phyloP scores from a whole-genome alignment of 192 early-diverging fungal species.

The Neocallimastix lanati region DNA sequence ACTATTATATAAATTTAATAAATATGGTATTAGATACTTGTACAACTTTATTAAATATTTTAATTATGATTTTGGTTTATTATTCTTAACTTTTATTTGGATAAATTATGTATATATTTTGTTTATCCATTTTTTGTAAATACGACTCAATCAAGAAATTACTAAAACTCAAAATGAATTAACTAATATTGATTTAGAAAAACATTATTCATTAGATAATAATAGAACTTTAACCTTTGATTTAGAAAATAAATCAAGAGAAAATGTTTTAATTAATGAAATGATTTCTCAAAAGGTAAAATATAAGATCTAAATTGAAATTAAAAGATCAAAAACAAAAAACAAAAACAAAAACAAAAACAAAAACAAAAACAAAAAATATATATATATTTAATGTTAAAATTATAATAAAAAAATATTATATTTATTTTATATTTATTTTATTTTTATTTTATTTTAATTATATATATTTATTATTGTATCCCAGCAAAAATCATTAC shows the following conservation, averaged over 20 bases:
- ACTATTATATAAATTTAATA: too few species aligned
- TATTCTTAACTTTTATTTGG: neutral
- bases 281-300: neutral
- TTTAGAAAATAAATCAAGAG: neutral
- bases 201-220: neutral
- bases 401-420: too few species aligned
- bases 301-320: too few species aligned
- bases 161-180: conserved; percentile 15
- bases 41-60: too few species aligned
- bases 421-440: too few species aligned
- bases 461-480: too few species aligned
- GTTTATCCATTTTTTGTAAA: neutral
- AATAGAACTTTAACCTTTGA: neutral
- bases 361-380: too few species aligned
- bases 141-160: conserved; percentile 20
- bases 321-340: too few species aligned
- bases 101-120: neutral
- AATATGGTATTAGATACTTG: too few species aligned
- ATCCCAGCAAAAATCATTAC: neutral
- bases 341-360: too few species aligned
- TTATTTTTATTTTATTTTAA: too few species aligned
- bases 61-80: neutral
- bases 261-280: neutral
- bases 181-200: conserved; percentile 9
- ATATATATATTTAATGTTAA: neutral